Percentiles rank a stretch among this genome's conserved stretches.
Conservation (phyloP, 768 basidiomycete genomes). For the Thelephora ganbajun region DNA sequence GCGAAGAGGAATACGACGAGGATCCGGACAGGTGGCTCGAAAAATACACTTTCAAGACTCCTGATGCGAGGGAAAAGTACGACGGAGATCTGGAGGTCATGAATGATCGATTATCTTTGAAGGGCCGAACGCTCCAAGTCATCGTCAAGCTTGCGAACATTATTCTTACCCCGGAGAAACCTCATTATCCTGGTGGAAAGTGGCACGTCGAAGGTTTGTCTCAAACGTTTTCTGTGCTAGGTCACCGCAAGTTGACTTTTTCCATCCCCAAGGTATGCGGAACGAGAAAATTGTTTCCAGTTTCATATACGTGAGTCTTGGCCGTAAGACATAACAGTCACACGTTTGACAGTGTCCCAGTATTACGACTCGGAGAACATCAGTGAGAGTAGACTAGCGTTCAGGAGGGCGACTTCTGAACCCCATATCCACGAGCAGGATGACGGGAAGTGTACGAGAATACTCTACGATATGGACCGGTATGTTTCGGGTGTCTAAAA, state of each 20-base stretch:
- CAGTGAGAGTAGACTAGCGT: constrained; percentile 16
- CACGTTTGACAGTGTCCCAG: constrained; percentile 9
- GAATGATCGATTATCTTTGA: constrained; percentile 2
- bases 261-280: constrained; percentile 11
- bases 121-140: constrained; percentile 17
- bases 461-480: constrained; percentile 7
- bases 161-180: constrained; percentile 16
- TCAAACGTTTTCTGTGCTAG: constrained; percentile 9
- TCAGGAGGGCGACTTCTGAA: constrained; percentile 14
- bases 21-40: neutral
- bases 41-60: neutral
- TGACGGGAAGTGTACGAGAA: constrained; percentile 6
- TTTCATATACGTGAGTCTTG: constrained; percentile 1
- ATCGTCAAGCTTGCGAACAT: constrained; percentile 28
- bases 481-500: neutral
- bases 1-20: neutral
- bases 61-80: neutral
- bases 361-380: constrained; percentile 21
- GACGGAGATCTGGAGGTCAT: neutral
- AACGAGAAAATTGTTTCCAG: constrained; percentile 7
- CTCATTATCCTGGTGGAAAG: constrained; percentile 16
- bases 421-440: constrained; percentile 9
- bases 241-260: neutral
- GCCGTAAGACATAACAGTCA: no score
- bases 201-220: constrained; percentile 20